Base-by-base conservation (phyloP, 1,139 yeast genomes). In the Nakaseomyces kungkrabaensis region DNA sequence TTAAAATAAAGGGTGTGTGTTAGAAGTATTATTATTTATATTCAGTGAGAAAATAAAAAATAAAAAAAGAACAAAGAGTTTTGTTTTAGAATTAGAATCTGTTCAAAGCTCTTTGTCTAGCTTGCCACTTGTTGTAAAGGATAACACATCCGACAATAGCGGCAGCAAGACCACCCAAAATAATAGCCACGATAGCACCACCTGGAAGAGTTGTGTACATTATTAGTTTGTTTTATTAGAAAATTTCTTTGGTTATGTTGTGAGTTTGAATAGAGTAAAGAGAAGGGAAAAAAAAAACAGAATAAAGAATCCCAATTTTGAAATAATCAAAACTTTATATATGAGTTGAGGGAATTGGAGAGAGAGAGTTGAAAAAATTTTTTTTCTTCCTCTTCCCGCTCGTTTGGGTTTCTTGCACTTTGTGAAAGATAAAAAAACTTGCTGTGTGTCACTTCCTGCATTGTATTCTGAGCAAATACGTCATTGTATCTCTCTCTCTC, bases 121-220 rank as follows among this genome's bases (percentile, higher is more conserved):
- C 70, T 52, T 66, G 64, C 57, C 63, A 48, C 51, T 61, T 58
- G 55, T 62, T 71, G 67, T 60, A 64, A 49, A 53, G 46, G 54
- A 65, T 55, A 49, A 68, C 62, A 48, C 50, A 40, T 51, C 65
- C 43, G 52, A 71, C 59, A 50, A 68, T 73, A 53, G 63, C 50
- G 67, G 70, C 70, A 56, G 76, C 74, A 58, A 74, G 69, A 58
- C 71, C 71, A 58, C 75, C 61, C 55, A 75, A 65, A 63, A 72
- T 67, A 65, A 75, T 73, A 56, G 75, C 79, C 62, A 75, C 69
- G 62, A 75, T 75, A 64, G 74, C 78, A 67, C 79, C 79, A 59
- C 73, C 72, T 67, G 79, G 78, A 63, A 75, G 70, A 76, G 73
- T 74, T 65, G 45, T 48, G 43, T 43, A 47, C 38, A 34, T 42